Conservation (phyloP, 108 stramenopile species). For the Cylindrotheca fusiformis region DNA sequence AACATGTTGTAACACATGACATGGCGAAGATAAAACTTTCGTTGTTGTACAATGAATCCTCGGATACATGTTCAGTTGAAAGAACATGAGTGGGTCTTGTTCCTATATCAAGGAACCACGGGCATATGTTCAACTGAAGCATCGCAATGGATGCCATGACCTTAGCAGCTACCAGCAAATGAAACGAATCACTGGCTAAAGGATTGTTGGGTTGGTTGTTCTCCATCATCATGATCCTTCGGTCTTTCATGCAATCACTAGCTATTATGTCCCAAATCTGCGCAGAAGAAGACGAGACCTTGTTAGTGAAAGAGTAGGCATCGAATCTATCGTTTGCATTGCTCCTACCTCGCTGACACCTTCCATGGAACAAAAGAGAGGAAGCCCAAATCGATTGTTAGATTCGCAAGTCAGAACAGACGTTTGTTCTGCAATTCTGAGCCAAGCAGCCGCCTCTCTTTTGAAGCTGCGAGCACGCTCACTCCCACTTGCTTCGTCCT, state of each 20-base stretch:
- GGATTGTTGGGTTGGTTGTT: not conserved
- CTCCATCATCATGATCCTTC: conserved; percentile 3
- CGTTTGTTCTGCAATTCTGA: conserved; percentile 2
- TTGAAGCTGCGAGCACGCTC: conserved; percentile 4
- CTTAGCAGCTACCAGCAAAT: conserved; percentile 22
- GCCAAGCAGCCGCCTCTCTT: conserved; percentile 5
- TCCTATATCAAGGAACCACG: conserved; percentile 15
- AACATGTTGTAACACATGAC: conserved; percentile 21
- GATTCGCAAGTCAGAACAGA: too few species aligned
- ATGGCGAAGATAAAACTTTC: conserved; percentile 11
- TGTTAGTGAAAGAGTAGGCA: too few species aligned
- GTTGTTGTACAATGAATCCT: not conserved
- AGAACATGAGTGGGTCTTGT: conserved; percentile 1
- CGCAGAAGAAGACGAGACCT: not conserved
- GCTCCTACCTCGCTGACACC: too few species aligned
- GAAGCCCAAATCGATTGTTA: too few species aligned
- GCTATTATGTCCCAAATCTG: conserved; percentile 19
- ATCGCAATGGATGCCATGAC: conserved; percentile 26
- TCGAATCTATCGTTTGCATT: too few species aligned
- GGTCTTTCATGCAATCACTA: conserved; percentile 1
- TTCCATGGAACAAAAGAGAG: too few species aligned
- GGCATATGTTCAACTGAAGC: conserved; percentile 14
- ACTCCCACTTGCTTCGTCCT: not conserved
- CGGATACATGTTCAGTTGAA: not conserved
- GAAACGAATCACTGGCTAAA: conserved; percentile 5